Conservation (phyloP, 2,329 filamentous ascomycete species). For the Alternaria novae-zelandiae region DNA sequence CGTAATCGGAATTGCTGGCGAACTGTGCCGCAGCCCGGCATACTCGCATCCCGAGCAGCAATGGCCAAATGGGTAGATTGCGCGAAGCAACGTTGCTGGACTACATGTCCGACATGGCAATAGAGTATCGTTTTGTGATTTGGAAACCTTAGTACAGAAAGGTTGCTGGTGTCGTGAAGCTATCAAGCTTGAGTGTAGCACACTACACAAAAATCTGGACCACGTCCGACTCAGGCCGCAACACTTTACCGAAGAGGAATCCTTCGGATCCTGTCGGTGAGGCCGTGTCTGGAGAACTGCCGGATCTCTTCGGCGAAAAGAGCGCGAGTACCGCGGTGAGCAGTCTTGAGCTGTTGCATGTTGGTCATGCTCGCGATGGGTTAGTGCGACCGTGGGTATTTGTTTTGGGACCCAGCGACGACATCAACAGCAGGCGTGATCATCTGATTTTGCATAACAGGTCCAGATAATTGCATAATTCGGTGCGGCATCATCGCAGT, state of each 20-base stretch:
- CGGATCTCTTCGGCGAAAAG: neutral
- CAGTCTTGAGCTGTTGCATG: neutral
- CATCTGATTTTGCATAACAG: neutral
- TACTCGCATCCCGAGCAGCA: neutral
- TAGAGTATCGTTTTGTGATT: neutral
- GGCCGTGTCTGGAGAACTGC: neutral
- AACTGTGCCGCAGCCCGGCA: constrained; percentile 14
- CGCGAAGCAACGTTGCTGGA: neutral
- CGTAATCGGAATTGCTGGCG: neutral
- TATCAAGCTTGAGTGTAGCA: neutral
- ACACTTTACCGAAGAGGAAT: constrained; percentile 6
- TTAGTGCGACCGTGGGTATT: neutral
- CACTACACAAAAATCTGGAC: constrained; percentile 2
- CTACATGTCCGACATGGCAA: neutral
- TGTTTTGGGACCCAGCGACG: neutral
- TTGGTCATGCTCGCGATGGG: neutral
- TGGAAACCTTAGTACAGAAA: neutral
- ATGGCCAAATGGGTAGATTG: neutral
- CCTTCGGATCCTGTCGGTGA: constrained; percentile 7
- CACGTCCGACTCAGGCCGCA: constrained; percentile 1
- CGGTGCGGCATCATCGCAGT: neutral
- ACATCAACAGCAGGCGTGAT: neutral
- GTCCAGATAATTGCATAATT: neutral
- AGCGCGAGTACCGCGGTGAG: neutral
- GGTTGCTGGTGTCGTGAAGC: constrained; percentile 2